Evolutionary conservation across 371 early-diverging fungal genomes (phyloP), one percentile per base, ranked within the genome.

Genomic region (Polyrhizophydium stewartii): DNA sequence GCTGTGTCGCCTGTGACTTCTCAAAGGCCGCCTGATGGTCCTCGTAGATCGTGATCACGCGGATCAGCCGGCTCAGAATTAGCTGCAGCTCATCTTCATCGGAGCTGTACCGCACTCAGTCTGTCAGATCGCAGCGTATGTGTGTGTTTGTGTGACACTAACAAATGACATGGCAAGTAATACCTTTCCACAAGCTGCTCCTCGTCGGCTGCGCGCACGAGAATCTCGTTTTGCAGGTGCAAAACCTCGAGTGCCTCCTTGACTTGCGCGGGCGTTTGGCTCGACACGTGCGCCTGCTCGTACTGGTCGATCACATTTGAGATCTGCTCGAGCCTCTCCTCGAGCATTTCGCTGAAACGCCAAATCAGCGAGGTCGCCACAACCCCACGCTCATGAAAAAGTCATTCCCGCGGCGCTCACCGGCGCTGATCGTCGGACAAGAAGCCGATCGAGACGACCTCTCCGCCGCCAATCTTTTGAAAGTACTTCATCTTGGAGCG

Each of bases 1-100:
- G 28, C 49, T 47, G 49, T 25, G 28, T 47, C 49, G 22, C 49
- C 7, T 47, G 3, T 3, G 28, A 47, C 22, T 3, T 47, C 28
- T 47, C 49, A 16, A 47, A 16, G 9, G 22, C 16, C 25, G 3
- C 10, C 16, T 47, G 55, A 47, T 69, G 73, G 47, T 79, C 76
- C 58, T 79, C 72, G 65, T 76, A 79, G 27, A 76, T 69, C 25
- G 79, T 75, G 35, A 79, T 74, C 22, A 72, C 74, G 17, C 77
- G 67, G 55, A 79, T 59, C 1, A 79, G 66, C 27, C 77, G 58
- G 45, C 38, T 61, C 30, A 66, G 58, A 13, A 73, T 67, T 38
- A 24, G 45, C 49, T 75, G 75, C 46, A 76, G 57, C 22, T 71
- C 72, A 10, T 71, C 74, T 53, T 75, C 71, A 52, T 79, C 74